Evolutionary conservation across 164 flowering plant genomes (phyloP).

Genomic region (Akebia trifoliata): DNA sequence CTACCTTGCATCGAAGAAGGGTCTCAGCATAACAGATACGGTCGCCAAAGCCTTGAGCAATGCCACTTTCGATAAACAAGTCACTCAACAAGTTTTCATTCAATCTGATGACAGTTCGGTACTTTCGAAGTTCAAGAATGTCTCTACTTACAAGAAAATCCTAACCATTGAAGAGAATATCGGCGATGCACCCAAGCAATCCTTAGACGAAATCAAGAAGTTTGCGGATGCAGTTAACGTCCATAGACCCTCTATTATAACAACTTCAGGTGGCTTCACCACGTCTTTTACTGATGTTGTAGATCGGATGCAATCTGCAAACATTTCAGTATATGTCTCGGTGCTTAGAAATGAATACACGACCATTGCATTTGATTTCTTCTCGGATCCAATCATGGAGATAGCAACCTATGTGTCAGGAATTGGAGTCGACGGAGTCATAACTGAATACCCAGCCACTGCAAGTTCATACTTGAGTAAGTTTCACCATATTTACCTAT

Average conservation of each 20-base stretch:
- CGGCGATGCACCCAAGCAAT: slow-evolving; percentile 37
- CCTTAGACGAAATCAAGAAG: slow-evolving; percentile 62
- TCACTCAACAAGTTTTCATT: slow-evolving; percentile 61
- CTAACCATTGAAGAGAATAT: slow-evolving; percentile 34
- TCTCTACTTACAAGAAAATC: slow-evolving; percentile 48
- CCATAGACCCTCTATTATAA: slow-evolving; percentile 35
- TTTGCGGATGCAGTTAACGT: slow-evolving; percentile 61
- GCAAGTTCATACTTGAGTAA: slow-evolving; percentile 76
- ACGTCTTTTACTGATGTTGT: slow-evolving; percentile 36
- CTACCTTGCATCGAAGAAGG: slow-evolving; percentile 76
- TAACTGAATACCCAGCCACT: slow-evolving; percentile 79
- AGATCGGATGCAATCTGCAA: slow-evolving; percentile 49
- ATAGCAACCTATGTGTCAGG: slow-evolving; percentile 35
- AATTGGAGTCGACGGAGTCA: slow-evolving; percentile 52
- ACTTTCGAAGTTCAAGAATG: slow-evolving; percentile 42
- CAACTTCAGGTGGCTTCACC: slow-evolving; percentile 21
- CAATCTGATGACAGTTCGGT: slow-evolving; percentile 82
- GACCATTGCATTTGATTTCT: slow-evolving; percentile 53
- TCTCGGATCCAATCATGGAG: slow-evolving; percentile 68
- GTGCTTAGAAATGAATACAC: slow-evolving; percentile 56
- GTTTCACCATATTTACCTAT: slow-evolving; percentile 16
- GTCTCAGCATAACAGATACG: slow-evolving; percentile 46
- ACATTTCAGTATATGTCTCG: slow-evolving; percentile 56
- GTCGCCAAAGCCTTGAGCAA: slow-evolving; percentile 54
- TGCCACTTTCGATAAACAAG: slow-evolving; percentile 65